Percentiles rank a stretch among this genome's conserved stretches.
Evolutionary conservation across 805 yeast species (phyloP).

Genomic region (Starmerella stigmatis): DNA sequence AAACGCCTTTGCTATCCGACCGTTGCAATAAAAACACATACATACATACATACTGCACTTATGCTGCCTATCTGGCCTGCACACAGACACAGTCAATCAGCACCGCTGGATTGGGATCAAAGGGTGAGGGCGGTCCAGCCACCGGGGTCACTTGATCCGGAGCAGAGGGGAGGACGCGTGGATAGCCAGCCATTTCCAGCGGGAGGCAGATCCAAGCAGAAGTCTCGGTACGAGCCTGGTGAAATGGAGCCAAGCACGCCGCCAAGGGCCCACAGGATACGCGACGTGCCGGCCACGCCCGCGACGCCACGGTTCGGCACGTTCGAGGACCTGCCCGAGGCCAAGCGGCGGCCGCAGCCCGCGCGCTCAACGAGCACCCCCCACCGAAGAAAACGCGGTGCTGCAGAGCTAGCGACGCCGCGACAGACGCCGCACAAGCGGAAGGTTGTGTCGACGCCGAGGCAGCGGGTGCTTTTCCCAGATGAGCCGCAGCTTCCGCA

Average conservation of each 20-base stretch:
- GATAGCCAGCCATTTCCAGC: constrained; percentile 5
- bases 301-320: constrained; percentile 26
- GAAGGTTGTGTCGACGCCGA: background rate
- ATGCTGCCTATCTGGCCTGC: background rate
- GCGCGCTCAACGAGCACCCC: constrained; percentile 1
- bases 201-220: background rate
- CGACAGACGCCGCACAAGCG: constrained; percentile 18
- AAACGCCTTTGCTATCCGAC: too few relatives aligned
- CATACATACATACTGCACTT: too few relatives aligned
- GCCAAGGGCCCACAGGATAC: constrained; percentile 18
- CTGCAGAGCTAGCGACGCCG: constrained; percentile 15
- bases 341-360: constrained; percentile 8
- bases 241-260: constrained; percentile 25
- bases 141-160: background rate
- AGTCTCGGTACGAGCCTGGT: background rate
- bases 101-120: too few relatives aligned
- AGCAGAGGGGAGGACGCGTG: background rate
- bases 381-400: background rate
- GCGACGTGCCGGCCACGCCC: constrained; percentile 23
- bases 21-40: too few relatives aligned
- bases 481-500: background rate
- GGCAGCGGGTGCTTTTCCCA: background rate
- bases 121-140: constrained; percentile 2
- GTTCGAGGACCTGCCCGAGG: constrained; percentile 22
- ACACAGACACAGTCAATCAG: too few relatives aligned